phyloP scores from a whole-genome alignment of 2,329 filamentous ascomycete genomes.

The Hymenoscyphus albidus region DNA sequence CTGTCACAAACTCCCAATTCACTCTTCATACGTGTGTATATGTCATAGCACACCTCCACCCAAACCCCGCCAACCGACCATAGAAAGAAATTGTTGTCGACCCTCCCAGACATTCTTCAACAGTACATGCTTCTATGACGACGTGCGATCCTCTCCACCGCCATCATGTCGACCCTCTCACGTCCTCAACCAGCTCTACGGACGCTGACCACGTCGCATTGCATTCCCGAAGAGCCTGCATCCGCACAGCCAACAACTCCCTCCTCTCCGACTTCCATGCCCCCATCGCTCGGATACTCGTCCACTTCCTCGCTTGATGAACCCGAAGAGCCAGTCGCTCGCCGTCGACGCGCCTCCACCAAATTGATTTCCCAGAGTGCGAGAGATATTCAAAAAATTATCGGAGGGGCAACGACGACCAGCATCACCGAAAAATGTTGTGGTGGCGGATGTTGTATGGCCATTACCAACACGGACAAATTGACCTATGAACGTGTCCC shows the following conservation, averaged over 20 bases:
- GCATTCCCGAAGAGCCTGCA: slow-evolving; percentile 30
- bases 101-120: neutral
- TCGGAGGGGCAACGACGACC: slow-evolving; percentile 59
- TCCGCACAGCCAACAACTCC: slow-evolving; percentile 5
- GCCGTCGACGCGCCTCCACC: slow-evolving; percentile 64
- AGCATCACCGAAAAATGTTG: slow-evolving; percentile 57
- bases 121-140: slow-evolving; percentile 14
- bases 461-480: slow-evolving; percentile 41
- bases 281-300: slow-evolving; percentile 60
- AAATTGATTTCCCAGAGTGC: slow-evolving; percentile 62
- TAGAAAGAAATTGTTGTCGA: neutral
- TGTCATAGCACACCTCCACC: neutral
- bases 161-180: slow-evolving; percentile 22
- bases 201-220: slow-evolving; percentile 32
- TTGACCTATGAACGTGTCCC: slow-evolving; percentile 51
- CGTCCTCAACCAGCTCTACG: slow-evolving; percentile 26
- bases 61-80: neutral
- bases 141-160: slow-evolving; percentile 11
- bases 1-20: neutral
- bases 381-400: slow-evolving; percentile 59
- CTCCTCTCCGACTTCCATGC: slow-evolving; percentile 45
- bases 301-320: slow-evolving; percentile 55
- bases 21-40: neutral
- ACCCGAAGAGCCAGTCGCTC: slow-evolving; percentile 41
- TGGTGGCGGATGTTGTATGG: slow-evolving; percentile 61